phyloP scores from a whole-genome alignment of 305 asterid genomes.

The Rubia balearica region DNA sequence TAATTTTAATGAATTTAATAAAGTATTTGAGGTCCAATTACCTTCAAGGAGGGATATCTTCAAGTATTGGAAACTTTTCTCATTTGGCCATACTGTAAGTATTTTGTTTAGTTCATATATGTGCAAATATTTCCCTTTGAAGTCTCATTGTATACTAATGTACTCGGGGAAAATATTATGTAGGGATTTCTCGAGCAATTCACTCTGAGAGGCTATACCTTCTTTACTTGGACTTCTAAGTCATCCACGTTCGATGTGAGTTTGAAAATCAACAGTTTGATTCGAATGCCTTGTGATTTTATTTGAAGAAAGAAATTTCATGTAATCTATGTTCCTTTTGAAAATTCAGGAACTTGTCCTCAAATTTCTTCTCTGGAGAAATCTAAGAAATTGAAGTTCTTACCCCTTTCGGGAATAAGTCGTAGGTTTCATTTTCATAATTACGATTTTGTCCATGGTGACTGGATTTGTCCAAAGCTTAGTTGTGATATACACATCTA shows the following conservation, averaged over 20 bases:
- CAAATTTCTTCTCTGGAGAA: conserved; percentile 91
- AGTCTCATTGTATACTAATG: conserved; percentile 9
- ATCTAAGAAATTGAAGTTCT: conserved; percentile 85
- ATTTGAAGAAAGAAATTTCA: neutral
- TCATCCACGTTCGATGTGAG: conserved; percentile 65
- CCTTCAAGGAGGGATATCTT: conserved; percentile 89
- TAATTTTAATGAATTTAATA: conserved; percentile 7
- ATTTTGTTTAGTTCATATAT: neutral
- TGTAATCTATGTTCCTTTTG: conserved; percentile 1
- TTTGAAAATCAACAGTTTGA: neutral
- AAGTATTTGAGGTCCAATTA: conserved; percentile 82
- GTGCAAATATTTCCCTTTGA: neutral
- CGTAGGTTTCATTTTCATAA: conserved; percentile 49
- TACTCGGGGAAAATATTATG: conserved; percentile 1
- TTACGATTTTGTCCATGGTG: neutral
- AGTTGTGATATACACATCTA: neutral
- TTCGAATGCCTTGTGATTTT: no score
- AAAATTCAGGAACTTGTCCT: conserved; percentile 67
- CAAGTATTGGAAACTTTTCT: conserved; percentile 74
- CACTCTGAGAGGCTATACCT: conserved; percentile 85
- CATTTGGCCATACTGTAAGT: conserved; percentile 62
- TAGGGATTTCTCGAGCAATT: conserved; percentile 92
- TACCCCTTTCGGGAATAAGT: conserved; percentile 61
- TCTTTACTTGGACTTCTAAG: conserved; percentile 70
- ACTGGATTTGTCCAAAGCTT: neutral